phyloP scores from a whole-genome alignment of 306 rosid genomes.

The Malus sieversii region DNA sequence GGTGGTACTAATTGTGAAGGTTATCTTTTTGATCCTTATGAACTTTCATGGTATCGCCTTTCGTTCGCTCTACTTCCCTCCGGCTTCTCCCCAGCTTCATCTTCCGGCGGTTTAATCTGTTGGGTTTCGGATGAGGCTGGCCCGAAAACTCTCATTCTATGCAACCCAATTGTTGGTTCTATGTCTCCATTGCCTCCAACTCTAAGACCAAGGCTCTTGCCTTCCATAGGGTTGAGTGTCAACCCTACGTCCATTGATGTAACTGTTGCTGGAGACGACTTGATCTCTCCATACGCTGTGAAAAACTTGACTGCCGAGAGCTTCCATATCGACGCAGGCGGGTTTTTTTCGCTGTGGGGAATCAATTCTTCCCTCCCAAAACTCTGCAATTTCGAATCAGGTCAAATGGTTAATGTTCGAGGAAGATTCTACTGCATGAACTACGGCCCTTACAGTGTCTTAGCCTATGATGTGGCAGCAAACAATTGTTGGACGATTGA shows the following conservation, averaged over 20 bases:
- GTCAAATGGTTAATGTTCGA: slow-evolving; percentile 57
- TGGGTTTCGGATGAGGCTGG: slow-evolving; percentile 76
- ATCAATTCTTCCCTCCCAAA: slow-evolving; percentile 62
- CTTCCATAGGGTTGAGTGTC: slow-evolving; percentile 65
- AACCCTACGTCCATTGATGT: slow-evolving; percentile 61
- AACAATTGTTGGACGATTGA: slow-evolving; percentile 79
- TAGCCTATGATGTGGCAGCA: slow-evolving; percentile 45
- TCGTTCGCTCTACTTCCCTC: slow-evolving; percentile 53
- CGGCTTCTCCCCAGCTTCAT: slow-evolving; percentile 69
- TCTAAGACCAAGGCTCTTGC: slow-evolving; percentile 65
- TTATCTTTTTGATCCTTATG: slow-evolving; percentile 74
- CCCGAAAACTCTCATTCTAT: slow-evolving; percentile 61
- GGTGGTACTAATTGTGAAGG: slow-evolving; percentile 35
- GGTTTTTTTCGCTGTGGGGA: slow-evolving; percentile 82
- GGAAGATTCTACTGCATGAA: slow-evolving; percentile 86
- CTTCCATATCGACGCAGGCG: slow-evolving; percentile 77
- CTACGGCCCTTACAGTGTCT: slow-evolving; percentile 69
- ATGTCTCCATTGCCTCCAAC: slow-evolving; percentile 68
- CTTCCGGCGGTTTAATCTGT: slow-evolving; percentile 72
- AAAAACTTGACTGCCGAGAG: slow-evolving; percentile 76
- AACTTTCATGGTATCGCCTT: slow-evolving; percentile 62
- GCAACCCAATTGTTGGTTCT: slow-evolving; percentile 80
- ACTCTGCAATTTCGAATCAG: slow-evolving; percentile 78
- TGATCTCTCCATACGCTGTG: slow-evolving; percentile 90
- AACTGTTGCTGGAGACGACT: slow-evolving; percentile 78